Evolutionary conservation across 257 asterid genomes (phyloP).

Genomic region (Solanum pinnatisectum): DNA sequence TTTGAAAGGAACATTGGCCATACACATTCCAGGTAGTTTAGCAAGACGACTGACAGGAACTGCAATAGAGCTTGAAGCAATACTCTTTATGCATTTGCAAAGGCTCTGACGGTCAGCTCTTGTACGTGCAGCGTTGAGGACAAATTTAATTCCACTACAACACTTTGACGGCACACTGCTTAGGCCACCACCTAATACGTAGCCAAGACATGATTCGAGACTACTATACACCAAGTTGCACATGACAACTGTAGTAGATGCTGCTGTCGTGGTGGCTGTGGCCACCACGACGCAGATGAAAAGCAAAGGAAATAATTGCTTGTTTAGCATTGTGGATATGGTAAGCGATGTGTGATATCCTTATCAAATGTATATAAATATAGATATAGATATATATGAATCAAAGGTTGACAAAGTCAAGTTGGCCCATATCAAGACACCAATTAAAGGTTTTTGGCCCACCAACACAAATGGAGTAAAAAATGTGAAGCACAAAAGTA

Average conservation of each 20-base stretch:
- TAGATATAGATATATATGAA: background rate
- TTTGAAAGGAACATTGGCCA: too few species aligned
- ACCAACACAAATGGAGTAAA: too few species aligned
- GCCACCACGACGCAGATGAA: background rate
- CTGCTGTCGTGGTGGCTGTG: too few species aligned
- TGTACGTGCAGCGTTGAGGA: background rate
- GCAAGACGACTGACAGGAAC: too few species aligned
- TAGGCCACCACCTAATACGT: background rate
- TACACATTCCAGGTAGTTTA: too few species aligned
- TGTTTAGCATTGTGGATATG: background rate
- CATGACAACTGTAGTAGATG: background rate
- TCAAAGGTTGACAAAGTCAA: too few species aligned
- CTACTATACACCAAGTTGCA: background rate
- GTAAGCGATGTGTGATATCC: background rate
- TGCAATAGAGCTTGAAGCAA: background rate
- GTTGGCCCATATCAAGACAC: background rate
- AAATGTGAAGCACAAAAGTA: background rate
- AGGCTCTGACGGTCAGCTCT: background rate
- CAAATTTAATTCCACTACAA: background rate
- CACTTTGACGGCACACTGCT: background rate
- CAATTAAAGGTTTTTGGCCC: background rate
- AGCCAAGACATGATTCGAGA: background rate
- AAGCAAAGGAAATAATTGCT: background rate
- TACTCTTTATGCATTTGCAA: conserved; percentile 2
- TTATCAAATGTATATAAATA: background rate